These are phyloP conservation scores for Solanum virginianum DNA, from an alignment of 257 asterid genomes.

Conservation along the genomic window DNA sequence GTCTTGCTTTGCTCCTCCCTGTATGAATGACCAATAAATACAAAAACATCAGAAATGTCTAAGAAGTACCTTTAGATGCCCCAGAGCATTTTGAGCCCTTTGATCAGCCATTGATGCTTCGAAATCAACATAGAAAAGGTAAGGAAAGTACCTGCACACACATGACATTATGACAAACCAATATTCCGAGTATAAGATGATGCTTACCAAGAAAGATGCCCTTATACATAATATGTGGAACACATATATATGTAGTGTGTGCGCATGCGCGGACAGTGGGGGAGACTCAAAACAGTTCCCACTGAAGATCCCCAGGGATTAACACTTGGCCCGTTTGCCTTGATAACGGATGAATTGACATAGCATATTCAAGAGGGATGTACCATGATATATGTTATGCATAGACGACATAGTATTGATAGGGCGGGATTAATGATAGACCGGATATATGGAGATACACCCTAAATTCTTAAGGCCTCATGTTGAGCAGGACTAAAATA, in stretches of 20 bases:
- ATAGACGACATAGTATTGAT: not conserved
- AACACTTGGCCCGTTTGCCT: too few species aligned
- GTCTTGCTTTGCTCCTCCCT: not conserved
- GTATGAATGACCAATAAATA: not conserved
- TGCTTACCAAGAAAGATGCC: not conserved
- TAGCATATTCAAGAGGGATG: too few species aligned
- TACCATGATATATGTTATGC: not conserved
- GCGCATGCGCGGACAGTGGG: too few species aligned
- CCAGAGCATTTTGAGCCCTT: slow-evolving; percentile 96
- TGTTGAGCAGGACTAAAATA: not conserved
- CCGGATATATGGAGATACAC: not conserved
- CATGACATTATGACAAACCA: not conserved
- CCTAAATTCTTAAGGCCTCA: not conserved
- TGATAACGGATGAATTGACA: too few species aligned
- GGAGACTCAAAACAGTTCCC: too few species aligned
- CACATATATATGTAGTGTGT: too few species aligned
- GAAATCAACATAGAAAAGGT: slow-evolving; percentile 94
- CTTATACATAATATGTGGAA: not conserved
- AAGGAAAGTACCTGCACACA: slow-evolving; percentile 70
- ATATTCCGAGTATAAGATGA: not conserved
- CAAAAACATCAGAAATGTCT: not conserved
- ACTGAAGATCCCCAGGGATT: too few species aligned
- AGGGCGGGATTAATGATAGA: not conserved
- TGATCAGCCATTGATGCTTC: slow-evolving; percentile 99
- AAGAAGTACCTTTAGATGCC: slow-evolving; percentile 61